Evolutionary conservation across 257 asterid genomes (phyloP), one percentile per base, ranked within the genome.

Genomic region (Ehretia macrophylla): DNA sequence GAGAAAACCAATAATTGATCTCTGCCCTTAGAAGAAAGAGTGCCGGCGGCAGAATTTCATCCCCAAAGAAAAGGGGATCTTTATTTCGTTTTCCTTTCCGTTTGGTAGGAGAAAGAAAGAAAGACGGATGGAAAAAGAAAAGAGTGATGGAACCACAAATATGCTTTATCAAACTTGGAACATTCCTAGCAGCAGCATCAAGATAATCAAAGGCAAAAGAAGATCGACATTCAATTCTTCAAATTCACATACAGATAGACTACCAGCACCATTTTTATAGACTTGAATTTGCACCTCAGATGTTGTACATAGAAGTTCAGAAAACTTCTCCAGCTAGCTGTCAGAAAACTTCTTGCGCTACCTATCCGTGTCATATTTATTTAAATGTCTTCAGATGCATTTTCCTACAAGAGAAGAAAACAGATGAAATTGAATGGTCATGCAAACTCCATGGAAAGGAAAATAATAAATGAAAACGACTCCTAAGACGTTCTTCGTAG

Each of bases 341-440:
- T 18, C 20, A 52, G 35, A n/a, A 16, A 42, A 16, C 37, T 19
- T 5, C 39, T 17, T 21, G 35, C 5, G 9, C n/a, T 17, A 17
- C 39, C 8, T 12, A 37, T 14, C 37, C 19, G 37, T 14, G 17
- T 22, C 50, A 46, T 57, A 2, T 37, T 46, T 45, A 17, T 49
- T 27, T 57, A 16, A 56, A 47, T 49, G 63, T 47, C 19, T 12
- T 56, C 57, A 59, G 52, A 63, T 55, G 55, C 62, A 63, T 21
- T 63, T 22, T 18, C 69, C 75, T 70, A 58, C 48, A 38, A 16
- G 32, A 21, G 13, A 13, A 20, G 21, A 17, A 22, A 56, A 47
- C 1, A 14, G 37, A 21, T 49, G 4, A 55, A 32, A 1, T 14
- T 65, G 51, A 20, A 54, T 11, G 17, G 20, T 1, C 10, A 21